Percentiles rank a stretch among this genome's conserved stretches.
These are phyloP conservation scores for Colletotrichum higginsianum DNA, from an alignment of 2,329 filamentous ascomycete genomes.

Conservation along the genomic window DNA sequence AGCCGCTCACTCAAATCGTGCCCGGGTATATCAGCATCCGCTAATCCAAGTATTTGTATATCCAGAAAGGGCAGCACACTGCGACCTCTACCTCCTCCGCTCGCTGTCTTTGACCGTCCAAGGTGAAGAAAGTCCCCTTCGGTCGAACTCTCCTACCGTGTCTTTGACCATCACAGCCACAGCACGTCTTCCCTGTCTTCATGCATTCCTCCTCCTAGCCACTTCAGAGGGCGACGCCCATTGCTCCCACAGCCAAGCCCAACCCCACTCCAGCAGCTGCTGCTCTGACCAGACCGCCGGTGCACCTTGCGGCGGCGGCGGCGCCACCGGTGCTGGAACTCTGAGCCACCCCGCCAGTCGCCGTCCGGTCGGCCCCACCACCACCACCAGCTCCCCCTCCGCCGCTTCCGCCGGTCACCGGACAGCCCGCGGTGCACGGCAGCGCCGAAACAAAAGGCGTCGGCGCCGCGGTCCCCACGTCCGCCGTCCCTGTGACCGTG, in stretches of 20 bases:
- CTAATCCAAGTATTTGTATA: slow-evolving; percentile 9
- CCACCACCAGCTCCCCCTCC: slow-evolving; percentile 8
- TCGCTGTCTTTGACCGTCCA: neutral
- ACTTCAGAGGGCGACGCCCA: slow-evolving; percentile 32
- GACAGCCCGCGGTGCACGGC: slow-evolving; percentile 59
- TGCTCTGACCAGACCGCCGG: neutral
- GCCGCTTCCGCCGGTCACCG: slow-evolving; percentile 47
- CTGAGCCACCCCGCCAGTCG: slow-evolving; percentile 24
- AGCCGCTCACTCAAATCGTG: slow-evolving; percentile 19
- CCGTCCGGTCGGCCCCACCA: slow-evolving; percentile 12
- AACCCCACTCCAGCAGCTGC: slow-evolving; percentile 31
- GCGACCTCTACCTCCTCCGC: too few relatives aligned
- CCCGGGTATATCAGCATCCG: slow-evolving; percentile 40
- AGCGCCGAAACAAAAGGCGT: slow-evolving; percentile 59
- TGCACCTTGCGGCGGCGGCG: slow-evolving; percentile 34
- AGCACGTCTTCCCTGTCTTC: slow-evolving; percentile 8
- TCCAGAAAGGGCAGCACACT: slow-evolving; percentile 5
- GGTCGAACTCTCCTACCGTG: slow-evolving; percentile 18
- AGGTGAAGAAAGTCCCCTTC: neutral
- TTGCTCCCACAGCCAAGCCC: slow-evolving; percentile 27
- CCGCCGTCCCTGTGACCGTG: slow-evolving; percentile 19
- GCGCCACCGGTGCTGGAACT: slow-evolving; percentile 35
- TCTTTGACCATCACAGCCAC: neutral
- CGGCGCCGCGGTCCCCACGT: slow-evolving; percentile 50
- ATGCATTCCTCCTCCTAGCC: slow-evolving; percentile 1